phyloP scores from a whole-genome alignment of 139 green algal genomes.

The Eudorina sp. region DNA sequence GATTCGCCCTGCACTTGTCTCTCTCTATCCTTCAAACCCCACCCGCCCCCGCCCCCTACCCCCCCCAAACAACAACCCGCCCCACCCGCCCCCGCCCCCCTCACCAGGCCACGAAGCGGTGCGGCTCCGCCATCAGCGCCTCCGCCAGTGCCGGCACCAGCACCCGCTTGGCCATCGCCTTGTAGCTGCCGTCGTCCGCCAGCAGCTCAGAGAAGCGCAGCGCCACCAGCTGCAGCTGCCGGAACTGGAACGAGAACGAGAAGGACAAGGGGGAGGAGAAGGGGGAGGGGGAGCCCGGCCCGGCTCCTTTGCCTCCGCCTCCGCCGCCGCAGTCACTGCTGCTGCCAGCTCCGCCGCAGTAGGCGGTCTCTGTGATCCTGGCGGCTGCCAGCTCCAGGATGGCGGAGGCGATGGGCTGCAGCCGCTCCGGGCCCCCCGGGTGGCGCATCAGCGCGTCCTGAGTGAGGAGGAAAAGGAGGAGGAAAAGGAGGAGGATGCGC shows the following conservation, averaged over 20 bases:
- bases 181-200: conserved; percentile 12
- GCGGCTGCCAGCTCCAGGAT: conserved; percentile 18
- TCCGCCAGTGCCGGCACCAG: conserved; percentile 37
- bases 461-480: not conserved
- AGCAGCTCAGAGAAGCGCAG: conserved; percentile 28
- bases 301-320: not conserved
- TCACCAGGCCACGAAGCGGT: conserved; percentile 14
- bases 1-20: too few relatives aligned
- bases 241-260: conserved; percentile 1
- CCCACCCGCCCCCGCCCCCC: not conserved
- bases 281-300: too few relatives aligned
- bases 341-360: not conserved
- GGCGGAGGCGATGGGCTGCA: not conserved
- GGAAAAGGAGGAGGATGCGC: not conserved
- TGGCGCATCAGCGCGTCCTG: conserved; percentile 32
- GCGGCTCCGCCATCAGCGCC: conserved; percentile 25
- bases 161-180: not conserved
- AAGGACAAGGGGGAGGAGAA: not conserved
- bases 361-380: not conserved
- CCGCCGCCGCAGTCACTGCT: too few relatives aligned
- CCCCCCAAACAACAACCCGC: not conserved
- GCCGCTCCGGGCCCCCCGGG: not conserved
- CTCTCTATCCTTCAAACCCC: too few relatives aligned
- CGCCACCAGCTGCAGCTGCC: conserved; percentile 30
- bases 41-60: too few relatives aligned